Evolutionary conservation across 1,139 yeast genomes (phyloP).

Genomic region (Candida buenavistaensis): DNA sequence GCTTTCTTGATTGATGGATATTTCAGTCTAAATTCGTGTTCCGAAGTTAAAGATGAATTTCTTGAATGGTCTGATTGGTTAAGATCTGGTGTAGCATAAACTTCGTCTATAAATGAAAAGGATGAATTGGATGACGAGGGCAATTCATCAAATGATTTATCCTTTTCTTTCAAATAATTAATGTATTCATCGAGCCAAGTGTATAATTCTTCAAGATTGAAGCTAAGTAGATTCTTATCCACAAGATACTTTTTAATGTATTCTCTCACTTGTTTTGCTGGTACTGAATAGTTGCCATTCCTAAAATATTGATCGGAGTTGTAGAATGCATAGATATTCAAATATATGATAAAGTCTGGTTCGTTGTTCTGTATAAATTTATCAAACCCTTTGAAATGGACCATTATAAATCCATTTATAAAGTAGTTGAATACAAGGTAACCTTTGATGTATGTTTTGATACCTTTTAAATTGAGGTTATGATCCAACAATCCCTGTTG

Average conservation of each 20-base stretch:
- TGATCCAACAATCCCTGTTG: constrained; percentile 15
- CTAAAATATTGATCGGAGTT: constrained; percentile 29
- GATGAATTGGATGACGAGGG: constrained; percentile 4
- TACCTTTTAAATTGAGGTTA: constrained; percentile 21
- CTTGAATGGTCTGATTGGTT: neutral
- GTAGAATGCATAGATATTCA: constrained; percentile 46
- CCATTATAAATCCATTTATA: constrained; percentile 44
- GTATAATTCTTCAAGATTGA: constrained; percentile 39
- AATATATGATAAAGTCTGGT: constrained; percentile 44
- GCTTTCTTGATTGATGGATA: constrained; percentile 3
- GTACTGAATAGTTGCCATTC: constrained; percentile 22
- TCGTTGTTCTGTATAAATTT: constrained; percentile 39
- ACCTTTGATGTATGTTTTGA: constrained; percentile 35
- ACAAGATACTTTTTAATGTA: constrained; percentile 33
- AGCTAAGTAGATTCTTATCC: constrained; percentile 32
- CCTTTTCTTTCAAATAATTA: constrained; percentile 38
- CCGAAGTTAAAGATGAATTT: constrained; percentile 1
- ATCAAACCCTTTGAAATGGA: constrained; percentile 47
- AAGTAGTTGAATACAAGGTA: constrained; percentile 46
- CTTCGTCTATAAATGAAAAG: constrained; percentile 4
- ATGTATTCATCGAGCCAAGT: constrained; percentile 44
- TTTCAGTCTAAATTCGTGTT: constrained; percentile 6
- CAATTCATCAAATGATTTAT: constrained; percentile 11
- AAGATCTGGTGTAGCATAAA: constrained; percentile 4
- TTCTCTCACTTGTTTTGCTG: constrained; percentile 25